These are phyloP conservation scores for Prunus davidiana DNA, from an alignment of 306 rosid species.

Conservation along the genomic window DNA sequence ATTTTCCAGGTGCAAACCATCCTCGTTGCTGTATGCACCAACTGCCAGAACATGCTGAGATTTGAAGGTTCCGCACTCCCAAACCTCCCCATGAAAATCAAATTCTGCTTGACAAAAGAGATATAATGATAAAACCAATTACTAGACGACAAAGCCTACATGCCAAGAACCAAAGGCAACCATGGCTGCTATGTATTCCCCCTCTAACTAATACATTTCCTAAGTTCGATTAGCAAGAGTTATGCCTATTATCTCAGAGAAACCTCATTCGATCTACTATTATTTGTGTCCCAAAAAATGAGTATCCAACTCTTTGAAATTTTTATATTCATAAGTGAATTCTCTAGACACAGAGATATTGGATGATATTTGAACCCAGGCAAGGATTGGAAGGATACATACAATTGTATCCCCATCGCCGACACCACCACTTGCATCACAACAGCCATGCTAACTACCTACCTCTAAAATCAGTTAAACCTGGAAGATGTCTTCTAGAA, in stretches of 20 bases:
- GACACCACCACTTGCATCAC: conserved; percentile 81
- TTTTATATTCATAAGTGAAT: not conserved
- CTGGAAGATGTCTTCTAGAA: conserved; percentile 81
- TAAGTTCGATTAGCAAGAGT: not conserved
- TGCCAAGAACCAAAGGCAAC: conserved; percentile 14
- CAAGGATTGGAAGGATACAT: conserved; percentile 24
- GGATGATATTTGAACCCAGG: conserved; percentile 1
- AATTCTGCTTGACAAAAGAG: conserved; percentile 62
- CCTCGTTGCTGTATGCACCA: conserved; percentile 78
- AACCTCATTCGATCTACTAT: not conserved
- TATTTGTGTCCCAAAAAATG: not conserved
- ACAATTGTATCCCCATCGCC: conserved; percentile 96
- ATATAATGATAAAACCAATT: conserved; percentile 26
- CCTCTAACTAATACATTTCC: not conserved
- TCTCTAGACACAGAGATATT: not conserved
- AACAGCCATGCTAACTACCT: conserved; percentile 83
- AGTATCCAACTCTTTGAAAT: not conserved
- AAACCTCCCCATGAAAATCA: conserved; percentile 85
- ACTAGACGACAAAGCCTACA: conserved; percentile 24
- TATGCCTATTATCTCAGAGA: not conserved
- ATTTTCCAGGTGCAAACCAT: conserved; percentile 70
- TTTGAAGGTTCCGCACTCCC: conserved; percentile 92
- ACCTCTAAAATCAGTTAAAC: conserved; percentile 83
- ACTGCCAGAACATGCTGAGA: conserved; percentile 65
- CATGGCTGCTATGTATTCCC: not conserved